These are phyloP conservation scores for Ustilago cynodontis DNA, from an alignment of 1,284 basidiomycete genomes.

Conservation along the genomic window DNA sequence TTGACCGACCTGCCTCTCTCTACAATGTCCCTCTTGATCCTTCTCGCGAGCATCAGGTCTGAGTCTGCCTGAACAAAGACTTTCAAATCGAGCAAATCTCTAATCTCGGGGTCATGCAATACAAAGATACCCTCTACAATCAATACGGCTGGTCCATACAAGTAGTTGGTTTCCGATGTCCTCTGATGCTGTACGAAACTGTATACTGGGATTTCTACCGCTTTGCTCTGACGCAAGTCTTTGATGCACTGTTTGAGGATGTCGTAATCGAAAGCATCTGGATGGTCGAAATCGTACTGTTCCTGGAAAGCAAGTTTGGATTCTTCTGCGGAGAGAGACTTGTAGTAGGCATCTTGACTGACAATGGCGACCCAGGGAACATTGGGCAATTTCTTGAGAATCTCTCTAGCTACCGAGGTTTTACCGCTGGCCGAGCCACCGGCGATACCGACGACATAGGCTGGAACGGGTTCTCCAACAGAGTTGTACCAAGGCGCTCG, in stretches of 20 bases:
- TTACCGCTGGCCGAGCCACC: conserved; percentile 95
- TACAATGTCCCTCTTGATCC: conserved; percentile 86
- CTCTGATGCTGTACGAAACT: conserved; percentile 93
- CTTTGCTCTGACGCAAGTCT: conserved; percentile 79
- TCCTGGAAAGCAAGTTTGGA: conserved; percentile 82
- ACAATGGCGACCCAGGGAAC: conserved; percentile 68
- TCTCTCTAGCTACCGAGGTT: conserved; percentile 73
- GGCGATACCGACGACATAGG: conserved; percentile 91
- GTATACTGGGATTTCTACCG: conserved; percentile 84
- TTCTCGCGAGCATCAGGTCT: conserved; percentile 94
- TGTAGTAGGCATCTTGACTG: conserved; percentile 91
- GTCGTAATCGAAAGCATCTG: conserved; percentile 90
- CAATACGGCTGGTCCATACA: conserved; percentile 95
- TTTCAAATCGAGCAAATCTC: conserved; percentile 91
- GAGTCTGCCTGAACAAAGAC: conserved; percentile 81
- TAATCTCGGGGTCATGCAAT: conserved; percentile 77
- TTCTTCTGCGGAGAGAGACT: conserved; percentile 81
- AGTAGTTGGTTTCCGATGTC: conserved; percentile 84
- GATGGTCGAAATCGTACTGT: conserved; percentile 91
- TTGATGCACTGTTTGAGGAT: conserved; percentile 85
- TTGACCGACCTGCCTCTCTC: conserved; percentile 88
- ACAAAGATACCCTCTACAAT: conserved; percentile 96
- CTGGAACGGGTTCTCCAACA: conserved; percentile 76
- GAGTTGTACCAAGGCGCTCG: conserved; percentile 75
- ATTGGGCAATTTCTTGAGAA: conserved; percentile 61